These are phyloP conservation scores for Penicillium sp. DNA, from an alignment of 2,329 filamentous ascomycete species.

Conservation along the genomic window DNA sequence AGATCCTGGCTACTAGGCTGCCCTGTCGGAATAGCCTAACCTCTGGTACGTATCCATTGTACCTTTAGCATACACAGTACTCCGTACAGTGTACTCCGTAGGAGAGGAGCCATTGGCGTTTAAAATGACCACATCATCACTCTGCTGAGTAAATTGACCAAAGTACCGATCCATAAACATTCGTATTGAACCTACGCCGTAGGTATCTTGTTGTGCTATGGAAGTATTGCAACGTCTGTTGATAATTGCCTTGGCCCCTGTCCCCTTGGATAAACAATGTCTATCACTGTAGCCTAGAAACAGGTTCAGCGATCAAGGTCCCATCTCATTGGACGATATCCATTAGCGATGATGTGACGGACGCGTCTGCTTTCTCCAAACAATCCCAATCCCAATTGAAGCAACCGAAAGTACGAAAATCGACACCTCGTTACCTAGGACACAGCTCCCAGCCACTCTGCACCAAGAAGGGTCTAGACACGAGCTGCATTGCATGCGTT, in stretches of 20 bases:
- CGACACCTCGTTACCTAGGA: background rate
- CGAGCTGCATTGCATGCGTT: slow-evolving; percentile 16
- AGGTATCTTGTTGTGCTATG: background rate
- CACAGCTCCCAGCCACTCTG: slow-evolving; percentile 5
- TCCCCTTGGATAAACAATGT: background rate
- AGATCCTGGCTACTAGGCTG: too few relatives aligned
- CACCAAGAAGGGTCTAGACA: slow-evolving; percentile 17
- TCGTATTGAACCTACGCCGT: background rate
- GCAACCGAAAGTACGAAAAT: slow-evolving; percentile 3
- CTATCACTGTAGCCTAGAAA: background rate
- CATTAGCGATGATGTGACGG: background rate
- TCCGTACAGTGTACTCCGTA: too few relatives aligned
- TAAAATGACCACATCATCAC: background rate
- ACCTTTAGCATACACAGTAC: too few relatives aligned
- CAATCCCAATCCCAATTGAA: background rate
- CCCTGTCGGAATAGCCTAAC: too few relatives aligned
- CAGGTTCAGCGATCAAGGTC: background rate
- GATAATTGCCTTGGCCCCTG: background rate
- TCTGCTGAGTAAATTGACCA: too few relatives aligned
- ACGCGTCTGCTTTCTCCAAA: background rate
- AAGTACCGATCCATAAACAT: background rate
- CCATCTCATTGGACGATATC: background rate
- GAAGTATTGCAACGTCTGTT: background rate
- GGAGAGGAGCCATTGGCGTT: background rate
- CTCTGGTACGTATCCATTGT: too few relatives aligned